A percentile compares a stretch with the other conserved stretches of the same genome.
phyloP scores from a whole-genome alignment of 2,329 filamentous ascomycete genomes.

The Grosmannia huntii region DNA sequence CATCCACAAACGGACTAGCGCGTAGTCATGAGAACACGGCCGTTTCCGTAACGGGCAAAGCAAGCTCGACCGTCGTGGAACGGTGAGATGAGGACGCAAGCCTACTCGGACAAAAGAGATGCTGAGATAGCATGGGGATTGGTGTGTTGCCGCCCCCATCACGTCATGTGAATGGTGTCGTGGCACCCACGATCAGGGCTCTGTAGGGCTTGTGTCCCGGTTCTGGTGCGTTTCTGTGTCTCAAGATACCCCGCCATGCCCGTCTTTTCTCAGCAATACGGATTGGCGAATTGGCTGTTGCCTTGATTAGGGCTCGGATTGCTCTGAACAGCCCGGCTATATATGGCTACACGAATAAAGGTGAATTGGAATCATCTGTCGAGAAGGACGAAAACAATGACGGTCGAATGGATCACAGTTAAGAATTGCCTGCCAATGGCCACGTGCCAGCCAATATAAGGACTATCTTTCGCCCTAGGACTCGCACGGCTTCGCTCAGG shows the following conservation, averaged over 20 bases:
- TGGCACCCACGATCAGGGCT: neutral
- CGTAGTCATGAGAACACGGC: neutral
- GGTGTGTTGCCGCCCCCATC: no score
- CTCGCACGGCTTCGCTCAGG: neutral
- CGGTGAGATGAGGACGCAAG: no score
- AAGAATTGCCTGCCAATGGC: no score
- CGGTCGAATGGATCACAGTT: neutral
- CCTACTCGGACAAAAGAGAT: no score
- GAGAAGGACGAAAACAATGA: no score
- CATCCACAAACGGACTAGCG: slow-evolving; percentile 17
- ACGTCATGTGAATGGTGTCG: neutral
- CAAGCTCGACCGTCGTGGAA: no score
- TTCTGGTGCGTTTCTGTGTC: neutral
- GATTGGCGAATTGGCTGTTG: slow-evolving; percentile 11
- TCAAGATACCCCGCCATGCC: neutral
- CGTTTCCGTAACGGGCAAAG: no score
- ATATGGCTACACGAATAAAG: no score
- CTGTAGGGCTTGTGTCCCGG: neutral
- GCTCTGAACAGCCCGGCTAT: neutral
- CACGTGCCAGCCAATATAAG: neutral
- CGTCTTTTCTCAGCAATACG: neutral
- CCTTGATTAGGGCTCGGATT: slow-evolving; percentile 10
- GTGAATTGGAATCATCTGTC: no score
- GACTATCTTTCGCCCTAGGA: neutral
- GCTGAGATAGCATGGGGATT: no score